Evolutionary conservation across 2,329 filamentous ascomycete genomes (phyloP).

Genomic region (Sporothrix variecibatus): DNA sequence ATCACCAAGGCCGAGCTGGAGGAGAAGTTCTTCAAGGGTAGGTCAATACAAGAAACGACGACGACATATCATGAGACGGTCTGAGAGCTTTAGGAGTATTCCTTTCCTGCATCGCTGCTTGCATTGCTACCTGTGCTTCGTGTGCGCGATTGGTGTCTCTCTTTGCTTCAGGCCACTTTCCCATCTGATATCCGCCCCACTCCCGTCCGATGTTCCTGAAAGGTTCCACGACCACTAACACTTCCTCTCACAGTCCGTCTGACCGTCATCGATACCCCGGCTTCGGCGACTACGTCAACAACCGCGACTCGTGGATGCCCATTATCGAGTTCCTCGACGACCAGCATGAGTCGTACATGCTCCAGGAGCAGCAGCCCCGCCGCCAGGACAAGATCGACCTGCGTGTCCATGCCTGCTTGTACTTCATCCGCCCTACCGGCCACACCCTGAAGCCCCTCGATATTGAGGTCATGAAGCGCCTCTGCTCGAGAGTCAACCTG

Average conservation of each 20-base stretch:
- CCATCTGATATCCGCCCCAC: background rate
- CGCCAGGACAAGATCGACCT: conserved; percentile 99
- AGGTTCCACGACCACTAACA: conserved; percentile 1
- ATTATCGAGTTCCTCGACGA: conserved; percentile 99
- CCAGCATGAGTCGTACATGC: conserved; percentile 99
- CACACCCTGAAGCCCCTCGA: conserved; percentile 98
- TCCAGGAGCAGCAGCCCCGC: conserved; percentile 98
- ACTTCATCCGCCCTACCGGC: conserved; percentile 98
- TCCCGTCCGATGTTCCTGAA: background rate
- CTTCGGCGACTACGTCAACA: conserved; percentile 99
- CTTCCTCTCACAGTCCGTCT: conserved; percentile 70
- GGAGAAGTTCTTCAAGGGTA: conserved; percentile 99
- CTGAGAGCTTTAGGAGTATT: background rate
- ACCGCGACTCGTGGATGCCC: conserved; percentile 99
- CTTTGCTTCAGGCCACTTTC: background rate
- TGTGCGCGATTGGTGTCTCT: background rate
- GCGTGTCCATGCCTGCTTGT: conserved; percentile 95
- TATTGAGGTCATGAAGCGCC: conserved; percentile 99
- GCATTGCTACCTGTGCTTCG: background rate
- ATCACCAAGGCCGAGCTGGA: conserved; percentile 99
- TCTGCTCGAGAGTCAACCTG: conserved; percentile 96
- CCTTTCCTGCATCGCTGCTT: background rate
- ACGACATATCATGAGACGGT: background rate
- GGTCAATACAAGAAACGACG: conserved; percentile 22
- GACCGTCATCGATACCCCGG: conserved; percentile 98